phyloP scores from a whole-genome alignment of 441 rosid genomes.

The Sinapis alba region DNA sequence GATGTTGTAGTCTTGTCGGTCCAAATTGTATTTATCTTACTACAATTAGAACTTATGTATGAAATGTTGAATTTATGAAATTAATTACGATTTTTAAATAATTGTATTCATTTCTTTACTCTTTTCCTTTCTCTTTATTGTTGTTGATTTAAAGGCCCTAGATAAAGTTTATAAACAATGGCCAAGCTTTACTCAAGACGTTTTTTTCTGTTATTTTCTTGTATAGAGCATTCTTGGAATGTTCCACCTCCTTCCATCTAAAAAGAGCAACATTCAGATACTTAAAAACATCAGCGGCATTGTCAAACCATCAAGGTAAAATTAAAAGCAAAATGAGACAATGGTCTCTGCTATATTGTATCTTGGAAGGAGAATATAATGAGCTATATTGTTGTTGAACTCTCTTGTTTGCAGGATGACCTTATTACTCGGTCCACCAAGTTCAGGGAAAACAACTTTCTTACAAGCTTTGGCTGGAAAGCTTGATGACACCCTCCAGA shows the following conservation, averaged over 20 bases:
- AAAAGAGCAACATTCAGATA: slow-evolving; percentile 65
- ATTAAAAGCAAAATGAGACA: neutral
- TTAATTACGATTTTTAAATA: neutral
- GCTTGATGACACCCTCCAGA: slow-evolving; percentile 62
- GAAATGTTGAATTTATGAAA: neutral
- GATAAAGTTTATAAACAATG: neutral
- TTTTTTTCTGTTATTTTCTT: neutral
- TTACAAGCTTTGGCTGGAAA: slow-evolving; percentile 80
- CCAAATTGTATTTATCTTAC: neutral
- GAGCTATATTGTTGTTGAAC: neutral
- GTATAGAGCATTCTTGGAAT: slow-evolving; percentile 60
- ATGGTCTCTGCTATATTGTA: too few species aligned
- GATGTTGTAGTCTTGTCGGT: neutral
- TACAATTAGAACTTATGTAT: neutral
- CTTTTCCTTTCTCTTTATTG: neutral
- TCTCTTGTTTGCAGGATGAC: slow-evolving; percentile 62
- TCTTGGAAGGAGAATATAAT: neutral
- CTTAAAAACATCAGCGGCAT: slow-evolving; percentile 69
- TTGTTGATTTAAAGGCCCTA: neutral
- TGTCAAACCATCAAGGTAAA: slow-evolving; percentile 80
- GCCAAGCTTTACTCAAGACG: neutral
- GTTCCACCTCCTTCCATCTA: slow-evolving; percentile 64
- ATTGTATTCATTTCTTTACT: neutral
- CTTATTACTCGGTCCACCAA: slow-evolving; percentile 91
- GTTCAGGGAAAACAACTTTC: slow-evolving; percentile 83